Base-by-base conservation (phyloP, 345 rosid genomes). In the Lepidium aucheri region DNA sequence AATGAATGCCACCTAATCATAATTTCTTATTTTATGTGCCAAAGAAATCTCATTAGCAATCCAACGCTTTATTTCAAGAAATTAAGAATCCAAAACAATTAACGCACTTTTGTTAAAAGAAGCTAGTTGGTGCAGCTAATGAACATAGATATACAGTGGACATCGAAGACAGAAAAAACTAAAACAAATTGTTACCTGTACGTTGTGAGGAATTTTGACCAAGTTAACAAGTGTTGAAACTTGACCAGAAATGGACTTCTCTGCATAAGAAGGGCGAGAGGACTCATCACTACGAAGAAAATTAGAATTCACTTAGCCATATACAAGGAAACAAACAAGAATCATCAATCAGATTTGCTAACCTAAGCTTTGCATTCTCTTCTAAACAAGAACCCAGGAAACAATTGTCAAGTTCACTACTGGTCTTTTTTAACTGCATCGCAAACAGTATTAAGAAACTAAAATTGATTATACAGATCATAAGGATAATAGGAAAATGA, bases 321-420 rank as follows among this genome's bases (percentile, higher is more conserved):
- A 39, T 58, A 62, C n/a, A 32, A 69, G 64, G 57, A 45, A 35
- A 44, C 49, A 44, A 53, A 30, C 43, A 53, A 39, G 41, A 81
- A 71, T 53, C 9, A 34, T 53, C 33, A 47, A 59, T 65, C 49
- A 55, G 69, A 81, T n/a, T 43, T 57, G 26, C 87, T 78, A 49
- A 89, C 96, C 75, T 74, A 60, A 93, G 87, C 68, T 82, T 85
- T 64, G 81, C 82, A 77, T 93, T 93, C 56, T 93, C 94, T 73
- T 88, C 87, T 30, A 90, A 63, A 80, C 94, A 93, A 77, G 84
- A 78, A 60, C 65, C 82, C 46, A 90, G 83, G 46, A 80, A 83
- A 84, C 97, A 86, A 62, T 82, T 83, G 68, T 90, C 94, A 61
- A 87, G 77, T 77, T 93, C 89, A 54, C 60, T 64, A 35, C 59